A percentile compares a stretch with the other conserved stretches of the same genome.
Evolutionary conservation across 306 rosid genomes (phyloP).

Genomic region (Neltuma alba): DNA sequence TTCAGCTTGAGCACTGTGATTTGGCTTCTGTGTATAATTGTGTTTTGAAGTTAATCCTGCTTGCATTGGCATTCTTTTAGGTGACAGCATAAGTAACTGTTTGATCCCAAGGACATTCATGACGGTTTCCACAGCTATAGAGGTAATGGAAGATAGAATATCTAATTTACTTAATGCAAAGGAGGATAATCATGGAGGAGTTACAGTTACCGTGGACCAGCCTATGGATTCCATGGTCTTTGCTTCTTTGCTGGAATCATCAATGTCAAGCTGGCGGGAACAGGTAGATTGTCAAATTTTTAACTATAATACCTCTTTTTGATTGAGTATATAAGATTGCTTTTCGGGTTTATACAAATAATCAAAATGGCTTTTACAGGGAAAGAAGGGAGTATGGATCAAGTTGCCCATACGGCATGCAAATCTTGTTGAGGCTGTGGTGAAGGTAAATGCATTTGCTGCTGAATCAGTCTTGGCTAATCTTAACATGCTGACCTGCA

Average conservation of each 20-base stretch:
- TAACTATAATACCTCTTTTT: background rate
- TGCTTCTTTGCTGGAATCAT: slow-evolving; percentile 47
- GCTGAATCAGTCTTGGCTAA: slow-evolving; percentile 3
- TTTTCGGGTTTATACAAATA: background rate
- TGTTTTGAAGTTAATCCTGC: background rate
- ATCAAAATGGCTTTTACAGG: slow-evolving; percentile 43
- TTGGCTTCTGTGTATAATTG: background rate
- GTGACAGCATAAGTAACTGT: background rate
- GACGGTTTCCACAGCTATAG: slow-evolving; percentile 29
- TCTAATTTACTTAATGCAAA: slow-evolving; percentile 44
- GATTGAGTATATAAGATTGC: background rate
- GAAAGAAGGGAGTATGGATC: slow-evolving; percentile 80
- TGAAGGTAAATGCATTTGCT: slow-evolving; percentile 51
- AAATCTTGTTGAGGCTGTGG: slow-evolving; percentile 65
- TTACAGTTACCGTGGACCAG: slow-evolving; percentile 49
- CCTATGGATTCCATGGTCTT: slow-evolving; percentile 56
- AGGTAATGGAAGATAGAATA: slow-evolving; percentile 35
- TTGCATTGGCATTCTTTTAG: background rate
- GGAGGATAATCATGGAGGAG: slow-evolving; percentile 69
- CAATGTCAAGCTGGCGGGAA: slow-evolving; percentile 58
- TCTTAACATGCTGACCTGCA: background rate
- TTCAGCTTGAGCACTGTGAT: slow-evolving; percentile 14
- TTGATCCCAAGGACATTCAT: slow-evolving; percentile 15
- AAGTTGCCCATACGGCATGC: slow-evolving; percentile 62
- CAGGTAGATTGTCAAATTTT: slow-evolving; percentile 45